These are phyloP conservation scores for Apiospora kogelbergensis DNA, from an alignment of 2,329 filamentous ascomycete species.

Conservation along the genomic window DNA sequence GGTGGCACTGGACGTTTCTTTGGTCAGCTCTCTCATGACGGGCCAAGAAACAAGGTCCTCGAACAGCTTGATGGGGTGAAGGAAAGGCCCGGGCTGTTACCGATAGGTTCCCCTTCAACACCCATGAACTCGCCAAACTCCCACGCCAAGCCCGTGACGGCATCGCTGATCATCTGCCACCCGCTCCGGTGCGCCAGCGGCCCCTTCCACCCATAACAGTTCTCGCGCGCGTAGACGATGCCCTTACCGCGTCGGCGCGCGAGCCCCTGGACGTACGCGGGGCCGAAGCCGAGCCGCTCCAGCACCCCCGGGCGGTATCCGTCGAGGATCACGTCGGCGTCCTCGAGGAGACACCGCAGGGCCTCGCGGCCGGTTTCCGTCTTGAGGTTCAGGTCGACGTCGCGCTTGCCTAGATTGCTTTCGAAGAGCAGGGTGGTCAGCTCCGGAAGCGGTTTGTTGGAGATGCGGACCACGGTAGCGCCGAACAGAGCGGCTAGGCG, in stretches of 20 bases:
- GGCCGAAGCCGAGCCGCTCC: slow-evolving; percentile 45
- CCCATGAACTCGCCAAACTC: slow-evolving; percentile 31
- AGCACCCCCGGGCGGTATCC: slow-evolving; percentile 49
- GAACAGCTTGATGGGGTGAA: too few relatives aligned
- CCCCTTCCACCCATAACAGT: slow-evolving; percentile 54
- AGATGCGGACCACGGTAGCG: slow-evolving; percentile 46
- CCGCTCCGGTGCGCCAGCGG: slow-evolving; percentile 45
- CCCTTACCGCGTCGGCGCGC: slow-evolving; percentile 39
- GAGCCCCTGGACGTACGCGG: slow-evolving; percentile 39
- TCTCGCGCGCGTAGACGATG: slow-evolving; percentile 48
- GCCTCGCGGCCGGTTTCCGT: slow-evolving; percentile 36
- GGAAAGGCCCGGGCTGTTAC: slow-evolving; percentile 14
- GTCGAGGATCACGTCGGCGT: slow-evolving; percentile 51
- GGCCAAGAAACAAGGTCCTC: too few relatives aligned
- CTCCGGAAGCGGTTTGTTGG: slow-evolving; percentile 38
- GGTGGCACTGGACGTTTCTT: slow-evolving; percentile 29
- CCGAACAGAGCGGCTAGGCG: slow-evolving; percentile 44
- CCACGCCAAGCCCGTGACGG: slow-evolving; percentile 32
- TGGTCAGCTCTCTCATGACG: slow-evolving; percentile 30
- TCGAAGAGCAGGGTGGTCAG: slow-evolving; percentile 42
- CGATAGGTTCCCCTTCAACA: slow-evolving; percentile 10
- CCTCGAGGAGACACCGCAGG: slow-evolving; percentile 40
- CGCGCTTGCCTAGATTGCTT: slow-evolving; percentile 52
- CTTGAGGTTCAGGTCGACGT: slow-evolving; percentile 41
- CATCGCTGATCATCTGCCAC: slow-evolving; percentile 55